Evolutionary conservation across 345 rosid genomes (phyloP).

Genomic region (Raphanus sativus): DNA sequence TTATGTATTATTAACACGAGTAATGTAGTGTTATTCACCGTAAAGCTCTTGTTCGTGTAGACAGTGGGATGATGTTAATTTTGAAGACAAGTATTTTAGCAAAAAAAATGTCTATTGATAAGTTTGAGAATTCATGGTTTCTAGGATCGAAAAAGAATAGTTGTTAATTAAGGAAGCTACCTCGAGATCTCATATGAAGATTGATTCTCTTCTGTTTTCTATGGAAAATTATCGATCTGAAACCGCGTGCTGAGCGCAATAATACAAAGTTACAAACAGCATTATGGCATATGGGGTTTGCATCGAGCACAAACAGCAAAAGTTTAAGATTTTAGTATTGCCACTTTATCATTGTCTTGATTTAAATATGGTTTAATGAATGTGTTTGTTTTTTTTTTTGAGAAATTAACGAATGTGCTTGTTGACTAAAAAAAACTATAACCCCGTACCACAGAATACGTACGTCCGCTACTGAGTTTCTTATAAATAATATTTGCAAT

Average conservation of each 20-base stretch:
- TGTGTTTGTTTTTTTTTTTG: background rate
- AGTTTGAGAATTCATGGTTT: background rate
- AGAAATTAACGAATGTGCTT: background rate
- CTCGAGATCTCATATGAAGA: conserved; percentile 1
- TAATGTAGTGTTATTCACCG: background rate
- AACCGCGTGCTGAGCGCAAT: conserved; percentile 25
- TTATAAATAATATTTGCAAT: background rate
- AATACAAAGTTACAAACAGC: conserved; percentile 13
- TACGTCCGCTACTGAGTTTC: background rate
- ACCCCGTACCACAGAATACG: background rate
- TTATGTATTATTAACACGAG: background rate
- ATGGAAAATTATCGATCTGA: background rate
- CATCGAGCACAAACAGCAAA: background rate
- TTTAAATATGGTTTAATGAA: background rate
- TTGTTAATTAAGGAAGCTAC: conserved; percentile 12
- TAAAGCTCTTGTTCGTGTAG: background rate
- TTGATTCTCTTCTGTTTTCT: background rate
- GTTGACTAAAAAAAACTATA: background rate
- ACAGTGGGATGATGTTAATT: background rate
- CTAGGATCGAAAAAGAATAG: background rate
- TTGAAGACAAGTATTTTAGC: background rate
- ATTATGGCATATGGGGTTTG: conserved; percentile 17
- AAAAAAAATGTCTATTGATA: background rate
- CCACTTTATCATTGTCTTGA: background rate
- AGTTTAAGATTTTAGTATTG: background rate